A percentile compares a stretch with the other conserved stretches of the same genome.
Evolutionary conservation across 352 stramenopile genomes (phyloP).

Genomic region (Phytopythium ostracodes): DNA sequence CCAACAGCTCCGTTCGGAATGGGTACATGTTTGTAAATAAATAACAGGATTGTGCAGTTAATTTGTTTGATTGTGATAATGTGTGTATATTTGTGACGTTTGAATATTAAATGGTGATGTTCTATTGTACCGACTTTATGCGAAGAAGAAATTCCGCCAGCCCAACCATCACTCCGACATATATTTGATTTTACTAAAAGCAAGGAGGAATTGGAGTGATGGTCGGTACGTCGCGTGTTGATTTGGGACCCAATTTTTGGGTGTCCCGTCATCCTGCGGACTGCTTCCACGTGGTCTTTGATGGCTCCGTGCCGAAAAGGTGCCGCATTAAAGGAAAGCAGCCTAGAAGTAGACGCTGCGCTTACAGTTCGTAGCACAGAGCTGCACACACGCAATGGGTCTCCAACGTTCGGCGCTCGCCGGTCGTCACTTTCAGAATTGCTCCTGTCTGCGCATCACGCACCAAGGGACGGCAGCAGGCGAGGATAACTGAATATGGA

Average conservation of each 20-base stretch:
- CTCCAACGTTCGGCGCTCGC: neutral
- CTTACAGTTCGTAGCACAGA: neutral
- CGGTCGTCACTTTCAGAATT: neutral
- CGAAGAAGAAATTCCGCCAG: too few species aligned
- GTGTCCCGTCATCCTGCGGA: neutral
- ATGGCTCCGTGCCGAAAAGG: neutral
- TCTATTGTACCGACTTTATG: too few species aligned
- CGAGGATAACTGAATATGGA: slow-evolving; percentile 23
- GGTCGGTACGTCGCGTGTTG: neutral
- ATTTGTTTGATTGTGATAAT: too few species aligned
- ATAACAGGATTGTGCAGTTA: too few species aligned
- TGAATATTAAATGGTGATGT: too few species aligned
- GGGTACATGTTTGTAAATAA: too few species aligned
- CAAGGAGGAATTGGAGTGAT: neutral
- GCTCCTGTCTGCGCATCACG: neutral
- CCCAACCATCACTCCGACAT: too few species aligned
- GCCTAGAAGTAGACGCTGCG: too few species aligned
- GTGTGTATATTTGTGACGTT: too few species aligned
- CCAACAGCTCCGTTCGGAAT: too few species aligned
- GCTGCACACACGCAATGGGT: too few species aligned
- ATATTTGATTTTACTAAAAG: neutral
- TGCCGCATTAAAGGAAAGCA: too few species aligned
- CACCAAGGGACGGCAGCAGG: neutral
- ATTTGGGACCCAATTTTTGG: neutral
- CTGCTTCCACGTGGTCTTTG: slow-evolving; percentile 4